Conservation (phyloP, 148 eudicot genomes). For the Nepenthes mirabilis region DNA sequence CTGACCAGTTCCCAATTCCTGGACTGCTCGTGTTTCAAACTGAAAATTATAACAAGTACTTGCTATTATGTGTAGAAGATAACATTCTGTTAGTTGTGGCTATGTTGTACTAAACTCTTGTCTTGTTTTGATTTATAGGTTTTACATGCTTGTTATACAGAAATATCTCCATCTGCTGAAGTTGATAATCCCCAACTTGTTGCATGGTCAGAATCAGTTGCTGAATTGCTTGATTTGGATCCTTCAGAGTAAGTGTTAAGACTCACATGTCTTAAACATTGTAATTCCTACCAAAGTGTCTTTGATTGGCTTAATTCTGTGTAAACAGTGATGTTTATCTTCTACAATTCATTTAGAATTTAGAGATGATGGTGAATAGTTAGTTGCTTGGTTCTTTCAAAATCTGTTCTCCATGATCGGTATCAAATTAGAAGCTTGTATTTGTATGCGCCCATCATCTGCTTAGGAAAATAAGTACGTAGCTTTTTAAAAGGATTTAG, state of each 20-base stretch:
- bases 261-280: slow-evolving; percentile 1
- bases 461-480: too few species aligned
- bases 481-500: too few species aligned
- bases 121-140: slow-evolving; percentile 31
- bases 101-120: not conserved
- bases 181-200: slow-evolving; percentile 90
- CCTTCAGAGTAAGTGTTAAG: slow-evolving; percentile 56
- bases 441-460: too few species aligned
- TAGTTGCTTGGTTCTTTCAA: too few species aligned
- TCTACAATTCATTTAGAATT: too few species aligned
- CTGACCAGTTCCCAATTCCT: too few species aligned
- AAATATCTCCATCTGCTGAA: slow-evolving; percentile 75
- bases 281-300: not conserved
- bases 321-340: too few species aligned
- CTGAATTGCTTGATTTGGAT: slow-evolving; percentile 69
- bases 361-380: too few species aligned
- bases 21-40: too few species aligned
- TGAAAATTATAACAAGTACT: not conserved
- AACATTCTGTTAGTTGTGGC: not conserved
- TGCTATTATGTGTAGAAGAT: not conserved
- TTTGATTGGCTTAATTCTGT: too few species aligned
- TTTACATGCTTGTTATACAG: slow-evolving; percentile 74
- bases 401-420: too few species aligned
- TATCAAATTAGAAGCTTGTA: too few species aligned
- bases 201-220: slow-evolving; percentile 88